Evolutionary conservation across 2,329 filamentous ascomycete genomes (phyloP).

Genomic region (Fusarium mangiferae): DNA sequence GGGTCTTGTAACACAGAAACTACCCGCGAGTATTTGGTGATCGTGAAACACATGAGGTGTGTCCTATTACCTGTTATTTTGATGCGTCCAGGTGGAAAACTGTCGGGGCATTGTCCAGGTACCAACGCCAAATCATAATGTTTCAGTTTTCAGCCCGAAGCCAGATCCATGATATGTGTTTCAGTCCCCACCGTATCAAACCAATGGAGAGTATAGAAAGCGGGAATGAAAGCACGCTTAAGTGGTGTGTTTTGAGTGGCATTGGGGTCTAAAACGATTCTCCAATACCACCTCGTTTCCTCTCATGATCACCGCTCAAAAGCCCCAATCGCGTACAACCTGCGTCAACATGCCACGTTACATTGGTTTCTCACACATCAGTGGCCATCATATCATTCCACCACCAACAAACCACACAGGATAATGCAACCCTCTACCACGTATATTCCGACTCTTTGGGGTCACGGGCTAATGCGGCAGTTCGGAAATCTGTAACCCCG

Average conservation of each 20-base stretch:
- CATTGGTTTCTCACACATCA: neutral
- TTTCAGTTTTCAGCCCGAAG: fast-evolving
- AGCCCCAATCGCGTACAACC: neutral
- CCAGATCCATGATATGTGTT: neutral
- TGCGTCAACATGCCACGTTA: neutral
- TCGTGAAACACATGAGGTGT: too few relatives aligned
- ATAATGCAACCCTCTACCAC: neutral
- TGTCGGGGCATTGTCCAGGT: neutral
- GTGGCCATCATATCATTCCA: neutral
- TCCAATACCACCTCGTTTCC: neutral
- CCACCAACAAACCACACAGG: neutral
- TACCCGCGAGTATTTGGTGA: too few relatives aligned
- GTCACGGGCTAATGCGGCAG: neutral
- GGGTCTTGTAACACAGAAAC: too few relatives aligned
- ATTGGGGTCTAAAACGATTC: neutral
- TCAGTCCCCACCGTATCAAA: fast-evolving
- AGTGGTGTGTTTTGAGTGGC: neutral
- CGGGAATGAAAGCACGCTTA: too few relatives aligned
- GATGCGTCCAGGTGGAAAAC: neutral
- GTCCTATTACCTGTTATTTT: neutral
- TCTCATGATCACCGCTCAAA: neutral
- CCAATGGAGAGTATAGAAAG: too few relatives aligned
- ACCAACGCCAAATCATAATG: neutral
- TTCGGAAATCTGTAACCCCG: neutral
- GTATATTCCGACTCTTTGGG: neutral